Evolutionary conservation across 2,329 filamentous ascomycete genomes (phyloP).

Genomic region (Trichoderma gracile): DNA sequence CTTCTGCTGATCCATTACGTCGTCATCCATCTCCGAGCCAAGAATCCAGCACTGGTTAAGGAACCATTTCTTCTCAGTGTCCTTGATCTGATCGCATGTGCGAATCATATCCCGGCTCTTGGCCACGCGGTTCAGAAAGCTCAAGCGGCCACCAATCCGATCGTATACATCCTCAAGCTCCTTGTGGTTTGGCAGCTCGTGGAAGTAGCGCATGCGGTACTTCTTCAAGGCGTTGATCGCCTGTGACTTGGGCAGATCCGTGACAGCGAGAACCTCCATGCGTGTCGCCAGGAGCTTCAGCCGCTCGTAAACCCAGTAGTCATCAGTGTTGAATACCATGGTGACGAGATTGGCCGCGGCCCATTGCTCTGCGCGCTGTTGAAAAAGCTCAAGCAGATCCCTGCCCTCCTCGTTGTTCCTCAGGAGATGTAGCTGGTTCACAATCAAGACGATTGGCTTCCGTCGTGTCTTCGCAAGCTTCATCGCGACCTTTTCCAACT

Average conservation of each 20-base stretch:
- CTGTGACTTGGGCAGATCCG: conserved; percentile 75
- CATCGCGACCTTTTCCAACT: conserved; percentile 92
- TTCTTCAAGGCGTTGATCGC: conserved; percentile 75
- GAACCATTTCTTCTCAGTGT: conserved; percentile 74
- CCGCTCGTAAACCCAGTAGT: conserved; percentile 98
- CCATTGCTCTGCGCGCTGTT: conserved; percentile 96
- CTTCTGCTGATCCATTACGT: conserved; percentile 98
- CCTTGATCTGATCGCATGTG: conserved; percentile 73
- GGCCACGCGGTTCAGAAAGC: conserved; percentile 87
- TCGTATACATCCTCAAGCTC: conserved; percentile 79
- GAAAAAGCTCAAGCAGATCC: conserved; percentile 88
- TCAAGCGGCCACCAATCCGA: conserved; percentile 81
- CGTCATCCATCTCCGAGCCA: conserved; percentile 80
- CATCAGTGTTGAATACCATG: conserved; percentile 91
- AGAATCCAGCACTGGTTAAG: conserved; percentile 75
- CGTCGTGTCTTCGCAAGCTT: conserved; percentile 61
- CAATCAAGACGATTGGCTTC: conserved; percentile 81
- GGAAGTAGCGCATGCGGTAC: conserved; percentile 79
- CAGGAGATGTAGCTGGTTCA: conserved; percentile 91
- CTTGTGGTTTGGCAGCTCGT: conserved; percentile 55
- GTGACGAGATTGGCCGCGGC: conserved; percentile 89
- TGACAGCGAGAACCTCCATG: conserved; percentile 89
- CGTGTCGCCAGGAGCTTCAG: conserved; percentile 89
- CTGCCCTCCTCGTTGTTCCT: conserved; percentile 91
- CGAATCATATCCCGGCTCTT: conserved; percentile 77